Base-by-base conservation (phyloP, 805 yeast genomes). In the Cyberlindnera veronae region DNA sequence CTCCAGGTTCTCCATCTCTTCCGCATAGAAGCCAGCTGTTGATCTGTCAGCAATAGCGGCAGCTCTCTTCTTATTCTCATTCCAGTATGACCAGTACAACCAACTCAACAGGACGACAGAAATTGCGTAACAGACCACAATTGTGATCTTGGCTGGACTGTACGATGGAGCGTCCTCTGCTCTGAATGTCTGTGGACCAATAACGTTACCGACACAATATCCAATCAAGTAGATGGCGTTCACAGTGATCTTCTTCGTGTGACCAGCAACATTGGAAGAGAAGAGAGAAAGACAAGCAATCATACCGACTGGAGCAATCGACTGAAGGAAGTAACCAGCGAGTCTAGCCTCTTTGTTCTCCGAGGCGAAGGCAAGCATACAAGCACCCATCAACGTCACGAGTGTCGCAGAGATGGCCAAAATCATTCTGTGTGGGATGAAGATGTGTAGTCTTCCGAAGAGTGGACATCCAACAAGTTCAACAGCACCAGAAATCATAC, bases 101-200 rank as follows among this genome's bases (percentile, higher is more conserved):
- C 41, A 35, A 9, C n/a, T 8, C 26, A 38, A 18, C 26, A 14
- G 19, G 26, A 28, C 7, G 12, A 38, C 5, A 31, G 19, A 19
- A 26, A 36, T 17, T 16, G 19, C 38, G 32, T 37, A 38, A 33
- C 42, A 28, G 20, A n/a, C 42, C n/a, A 31, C 39, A 11, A 42
- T 32, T 3, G 39, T 34, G 34, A 42, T 34, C 30, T 39, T 43
- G 57, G 45, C 45, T 16, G 45, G 45, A 19, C 34, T 58, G 51
- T 81, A 84, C 24, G 60, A 53, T 7, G 89, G 89, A 19, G 78
- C 80, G 44, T 81, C 76, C 7, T 58, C 47, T 0, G 71, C 62
- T 44, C 67, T 69, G 64, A 84, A 84, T 15, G 84, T 70, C 58
- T 81, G 88, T 5, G 91, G 88, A 1, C 90, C 91, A 40, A 81